These are phyloP conservation scores for Ophiostoma piceae DNA, from an alignment of 2,329 filamentous ascomycete genomes.

Conservation along the genomic window DNA sequence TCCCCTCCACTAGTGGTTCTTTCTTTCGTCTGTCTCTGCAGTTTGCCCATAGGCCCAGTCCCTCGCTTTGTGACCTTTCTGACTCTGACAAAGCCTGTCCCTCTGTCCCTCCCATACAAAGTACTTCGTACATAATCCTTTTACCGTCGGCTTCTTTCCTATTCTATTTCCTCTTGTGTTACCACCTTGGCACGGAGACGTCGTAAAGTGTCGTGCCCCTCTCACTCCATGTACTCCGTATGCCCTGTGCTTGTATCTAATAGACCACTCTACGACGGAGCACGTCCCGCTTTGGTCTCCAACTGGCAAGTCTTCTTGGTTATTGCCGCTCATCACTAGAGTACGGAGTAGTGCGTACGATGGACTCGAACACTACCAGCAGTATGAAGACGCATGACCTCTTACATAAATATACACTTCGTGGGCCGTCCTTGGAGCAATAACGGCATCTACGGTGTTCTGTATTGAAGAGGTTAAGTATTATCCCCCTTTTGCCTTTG, in stretches of 20 bases:
- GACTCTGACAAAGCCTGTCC: not conserved
- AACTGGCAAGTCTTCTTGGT: not conserved
- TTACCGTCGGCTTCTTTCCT: slow-evolving; percentile 1
- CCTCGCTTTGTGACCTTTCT: not conserved
- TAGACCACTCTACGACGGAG: slow-evolving; percentile 1
- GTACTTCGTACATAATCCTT: not conserved
- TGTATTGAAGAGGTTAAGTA: not conserved
- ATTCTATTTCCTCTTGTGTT: slow-evolving; percentile 2
- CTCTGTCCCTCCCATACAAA: too few relatives aligned
- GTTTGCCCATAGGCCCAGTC: not conserved
- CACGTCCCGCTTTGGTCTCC: slow-evolving; percentile 9
- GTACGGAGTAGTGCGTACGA: too few relatives aligned
- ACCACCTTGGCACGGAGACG: not conserved
- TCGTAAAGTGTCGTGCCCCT: not conserved
- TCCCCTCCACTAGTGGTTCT: slow-evolving; percentile 12
- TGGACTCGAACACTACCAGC: not conserved
- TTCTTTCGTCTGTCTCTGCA: not conserved
- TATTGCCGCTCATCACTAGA: not conserved
- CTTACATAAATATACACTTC: slow-evolving; percentile 7
- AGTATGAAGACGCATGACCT: slow-evolving; percentile 2
- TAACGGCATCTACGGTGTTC: not conserved
- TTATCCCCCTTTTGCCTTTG: too few relatives aligned
- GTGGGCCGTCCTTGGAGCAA: not conserved
- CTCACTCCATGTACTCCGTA: not conserved
- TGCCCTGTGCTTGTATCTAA: not conserved